Evolutionary conservation across 2,329 filamentous ascomycete genomes (phyloP).

Genomic region (Tolypocladium nubicola): DNA sequence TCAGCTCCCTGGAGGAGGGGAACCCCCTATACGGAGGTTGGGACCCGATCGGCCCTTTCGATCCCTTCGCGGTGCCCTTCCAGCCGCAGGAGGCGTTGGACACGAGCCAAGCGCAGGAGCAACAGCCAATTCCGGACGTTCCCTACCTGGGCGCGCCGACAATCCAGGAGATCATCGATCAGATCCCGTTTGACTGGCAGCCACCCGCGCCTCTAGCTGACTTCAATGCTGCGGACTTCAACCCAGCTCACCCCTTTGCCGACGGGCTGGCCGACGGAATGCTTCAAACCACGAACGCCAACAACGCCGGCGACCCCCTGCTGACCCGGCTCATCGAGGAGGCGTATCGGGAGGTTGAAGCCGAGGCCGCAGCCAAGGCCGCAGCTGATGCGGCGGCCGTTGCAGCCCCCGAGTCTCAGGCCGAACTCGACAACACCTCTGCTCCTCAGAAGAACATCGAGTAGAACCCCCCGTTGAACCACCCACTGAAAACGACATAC

Average conservation of each 20-base stretch:
- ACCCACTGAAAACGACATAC: neutral
- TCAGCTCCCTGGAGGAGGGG: neutral
- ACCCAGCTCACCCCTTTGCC: neutral
- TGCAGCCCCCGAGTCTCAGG: neutral
- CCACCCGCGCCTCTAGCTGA: neutral
- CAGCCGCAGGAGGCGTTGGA: neutral
- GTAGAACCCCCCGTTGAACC: neutral
- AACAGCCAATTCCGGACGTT: neutral
- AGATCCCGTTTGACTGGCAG: neutral
- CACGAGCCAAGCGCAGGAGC: neutral
- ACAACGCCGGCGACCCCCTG: neutral
- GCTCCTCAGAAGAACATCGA: neutral
- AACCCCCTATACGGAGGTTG: neutral
- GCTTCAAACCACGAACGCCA: neutral
- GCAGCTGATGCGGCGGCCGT: neutral
- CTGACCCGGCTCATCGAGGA: neutral
- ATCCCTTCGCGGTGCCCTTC: neutral
- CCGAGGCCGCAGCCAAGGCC: neutral
- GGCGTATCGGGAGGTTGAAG: neutral
- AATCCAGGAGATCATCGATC: neutral
- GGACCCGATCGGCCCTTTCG: neutral
- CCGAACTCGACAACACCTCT: neutral
- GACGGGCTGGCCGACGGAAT: neutral
- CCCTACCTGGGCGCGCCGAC: neutral
- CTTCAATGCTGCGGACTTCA: neutral